These are phyloP conservation scores for Sarcodon sp. DNA, from an alignment of 768 basidiomycete genomes.

Conservation along the genomic window DNA sequence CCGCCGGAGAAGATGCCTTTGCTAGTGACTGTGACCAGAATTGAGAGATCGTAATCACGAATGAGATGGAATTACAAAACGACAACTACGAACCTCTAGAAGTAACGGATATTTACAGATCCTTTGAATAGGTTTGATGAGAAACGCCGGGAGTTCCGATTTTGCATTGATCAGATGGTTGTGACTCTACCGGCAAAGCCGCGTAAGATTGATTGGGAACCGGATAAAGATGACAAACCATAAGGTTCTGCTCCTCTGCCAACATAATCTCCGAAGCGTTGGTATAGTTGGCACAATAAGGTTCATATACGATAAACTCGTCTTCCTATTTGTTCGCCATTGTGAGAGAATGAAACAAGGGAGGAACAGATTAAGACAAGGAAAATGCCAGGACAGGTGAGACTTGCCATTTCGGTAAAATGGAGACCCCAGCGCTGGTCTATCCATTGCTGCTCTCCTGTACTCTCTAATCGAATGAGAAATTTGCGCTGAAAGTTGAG, in stretches of 20 bases:
- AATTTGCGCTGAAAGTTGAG: constrained; percentile 95
- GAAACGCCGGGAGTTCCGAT: constrained; percentile 88
- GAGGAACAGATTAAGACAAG: constrained; percentile 17
- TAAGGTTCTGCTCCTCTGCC: constrained; percentile 75
- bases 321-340: constrained; percentile 65
- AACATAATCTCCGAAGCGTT: constrained; percentile 13
- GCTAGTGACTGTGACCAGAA: constrained; percentile 43
- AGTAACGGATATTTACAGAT: constrained; percentile 97
- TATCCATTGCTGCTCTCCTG: constrained; percentile 69
- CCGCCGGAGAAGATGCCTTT: constrained; percentile 49
- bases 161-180: constrained; percentile 82
- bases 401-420: constrained; percentile 74
- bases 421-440: constrained; percentile 82
- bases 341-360: not conserved
- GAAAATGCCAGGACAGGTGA: constrained; percentile 11
- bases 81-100: constrained; percentile 53
- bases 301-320: constrained; percentile 92
- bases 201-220: constrained; percentile 5
- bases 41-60: constrained; percentile 2
- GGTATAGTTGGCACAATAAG: constrained; percentile 77
- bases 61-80: constrained; percentile 7
- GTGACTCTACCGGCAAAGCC: constrained; percentile 35
- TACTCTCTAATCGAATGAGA: constrained; percentile 80
- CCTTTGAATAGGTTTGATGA: constrained; percentile 97
- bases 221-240: constrained; percentile 28